Evolutionary conservation across 139 green algal species (phyloP).

Genomic region (Asterochloris sp.): DNA sequence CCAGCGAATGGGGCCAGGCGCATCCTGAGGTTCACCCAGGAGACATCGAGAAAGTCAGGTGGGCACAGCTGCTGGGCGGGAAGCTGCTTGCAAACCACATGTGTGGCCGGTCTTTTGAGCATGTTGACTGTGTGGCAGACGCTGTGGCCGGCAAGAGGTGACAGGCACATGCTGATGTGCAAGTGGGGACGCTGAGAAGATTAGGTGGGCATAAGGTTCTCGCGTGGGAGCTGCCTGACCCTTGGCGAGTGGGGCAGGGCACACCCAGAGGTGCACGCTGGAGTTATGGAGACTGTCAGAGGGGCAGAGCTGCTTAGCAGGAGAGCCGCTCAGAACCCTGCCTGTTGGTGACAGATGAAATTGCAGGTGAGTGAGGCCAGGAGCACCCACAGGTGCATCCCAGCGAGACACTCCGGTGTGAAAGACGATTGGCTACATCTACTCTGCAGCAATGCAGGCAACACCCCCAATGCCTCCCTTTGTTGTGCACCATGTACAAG

Average conservation of each 20-base stretch:
- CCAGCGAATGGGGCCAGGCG: constrained; percentile 5
- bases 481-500: background rate
- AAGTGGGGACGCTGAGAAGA: background rate
- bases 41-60: constrained; percentile 44
- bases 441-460: background rate
- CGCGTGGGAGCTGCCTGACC: background rate
- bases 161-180: background rate
- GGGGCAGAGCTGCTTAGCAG: no score
- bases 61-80: background rate
- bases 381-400: no score
- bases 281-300: no score
- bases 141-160: background rate
- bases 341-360: no score
- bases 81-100: background rate
- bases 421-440: background rate
- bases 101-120: background rate
- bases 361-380: no score
- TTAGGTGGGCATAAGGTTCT: background rate
- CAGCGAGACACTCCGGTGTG: no score
- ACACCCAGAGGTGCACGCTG: no score
- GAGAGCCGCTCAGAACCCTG: no score
- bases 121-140: background rate
- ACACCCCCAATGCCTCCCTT: background rate
- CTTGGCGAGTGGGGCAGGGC: background rate
- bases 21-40: background rate